Base-by-base conservation (phyloP, 192 early-diverging fungal genomes). In the Coemansia sp. region DNA sequence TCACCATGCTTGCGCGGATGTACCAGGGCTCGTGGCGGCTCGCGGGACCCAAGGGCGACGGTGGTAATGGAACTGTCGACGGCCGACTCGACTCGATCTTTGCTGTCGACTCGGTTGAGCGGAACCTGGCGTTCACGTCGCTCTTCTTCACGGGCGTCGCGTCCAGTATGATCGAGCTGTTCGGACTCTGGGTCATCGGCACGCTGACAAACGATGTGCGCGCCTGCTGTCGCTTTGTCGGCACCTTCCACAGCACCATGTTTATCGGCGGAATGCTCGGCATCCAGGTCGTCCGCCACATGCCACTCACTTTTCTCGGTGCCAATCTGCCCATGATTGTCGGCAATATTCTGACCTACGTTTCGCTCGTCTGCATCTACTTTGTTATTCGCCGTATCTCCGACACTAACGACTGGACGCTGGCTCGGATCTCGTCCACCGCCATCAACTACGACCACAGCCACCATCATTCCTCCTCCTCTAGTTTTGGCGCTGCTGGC, bases 161-260 rank as follows among this genome's bases (percentile, higher is more conserved):
- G 3, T 80, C 77, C 12, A 71, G 72, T 43, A 73, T 74, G 21
- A 65, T 80, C 22, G 72, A 80, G 62, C 66, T 80, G 16, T 80
- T 63, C 32, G 77, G 77, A 7, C 71, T 67, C 57, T 80, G 77
- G 77, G 55, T 80, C 12, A 80, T 80, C 55, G 77, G 77, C 55
- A 80, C 77, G 8, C 62, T 80, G 32, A 80, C 77, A 0, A 80
- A 80, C 47, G 77, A 80, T 46, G 56, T 74, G 16, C 66, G 71
- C 19, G 65, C 72, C 4, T 74, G 68, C 22, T 72, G 65, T 6
- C 59, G 77, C 11, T 74, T 80, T 52, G 77, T 80, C 3, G 72
- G 77, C 15, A 74, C 72, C 15, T 80, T 64, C 19, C 72, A 71
- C 22, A 71, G 72, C 45, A 43, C 63, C 43, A 74, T 80, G 77